Base-by-base conservation (phyloP, 1,284 basidiomycete genomes). In the Fistulina hepatica region DNA sequence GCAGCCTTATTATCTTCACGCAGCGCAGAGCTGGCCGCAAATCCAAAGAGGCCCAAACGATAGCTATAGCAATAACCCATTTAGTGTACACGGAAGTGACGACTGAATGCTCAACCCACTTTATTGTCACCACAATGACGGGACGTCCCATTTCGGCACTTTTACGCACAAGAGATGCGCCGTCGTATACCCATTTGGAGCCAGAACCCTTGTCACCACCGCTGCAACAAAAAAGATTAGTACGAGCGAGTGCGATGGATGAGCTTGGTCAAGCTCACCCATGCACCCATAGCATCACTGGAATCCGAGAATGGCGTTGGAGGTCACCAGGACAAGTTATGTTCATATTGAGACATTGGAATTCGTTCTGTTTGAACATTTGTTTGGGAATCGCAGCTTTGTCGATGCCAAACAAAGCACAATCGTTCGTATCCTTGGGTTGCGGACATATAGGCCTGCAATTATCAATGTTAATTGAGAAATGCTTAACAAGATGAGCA, bases 221-320 rank as follows among this genome's bases (percentile, higher is more conserved):
- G 16, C 80, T 83, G 47, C 36, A 40, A 22, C 33, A 30, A 34
- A 27, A 32, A 39, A 31, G 34, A 16, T 31, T 36, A 33, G 41
- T 21, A 33, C 24, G 10, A 16, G 42, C 21, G 31, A 37, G 24
- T 39, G 33, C 20, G 23, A 30, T 35, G n/a, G 13, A n/a, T 33
- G 34, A 36, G 37, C 3, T 12, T 27, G 27, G 41, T 9, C 30
- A 21, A 33, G 59, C 69, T 34, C 47, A 83, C 81, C 81, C 81
- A 55, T 84, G 81, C 13, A 84, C 63, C 81, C 80, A 84, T 28
- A 83, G 53, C 80, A 84, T 82, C 43, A 84, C 80, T 6, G 81
- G 81, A 10, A 77, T 46, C 26, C 60, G 62, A 21, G 76, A 74
- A 28, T 59, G 57, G 4, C 65, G 50, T 2, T 56, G 63, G 17